These are phyloP conservation scores for Pyrenophora seminiperda DNA, from an alignment of 2,329 filamentous ascomycete genomes.

Conservation along the genomic window DNA sequence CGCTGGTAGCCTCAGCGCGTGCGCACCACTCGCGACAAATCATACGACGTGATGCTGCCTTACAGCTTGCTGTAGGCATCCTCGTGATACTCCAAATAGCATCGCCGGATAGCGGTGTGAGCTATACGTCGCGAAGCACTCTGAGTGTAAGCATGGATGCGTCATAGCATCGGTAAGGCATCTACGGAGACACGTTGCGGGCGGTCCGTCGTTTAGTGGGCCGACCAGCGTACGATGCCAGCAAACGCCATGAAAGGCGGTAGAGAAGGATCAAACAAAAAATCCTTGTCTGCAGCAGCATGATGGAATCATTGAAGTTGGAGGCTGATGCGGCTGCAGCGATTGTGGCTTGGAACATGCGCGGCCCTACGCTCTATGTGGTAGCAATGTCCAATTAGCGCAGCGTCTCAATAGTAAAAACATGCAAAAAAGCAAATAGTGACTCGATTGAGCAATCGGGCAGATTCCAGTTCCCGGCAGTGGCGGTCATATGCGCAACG, in stretches of 20 bases:
- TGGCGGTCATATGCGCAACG: slow-evolving; percentile 1
- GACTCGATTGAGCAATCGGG: slow-evolving; percentile 10
- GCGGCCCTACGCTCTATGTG: slow-evolving; percentile 7
- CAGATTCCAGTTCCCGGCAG: not conserved
- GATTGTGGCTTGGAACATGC: slow-evolving; percentile 8
- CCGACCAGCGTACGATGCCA: slow-evolving; percentile 17
- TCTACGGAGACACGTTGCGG: slow-evolving; percentile 25
- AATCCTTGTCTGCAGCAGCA: not conserved
- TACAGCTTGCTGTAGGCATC: slow-evolving; percentile 1
- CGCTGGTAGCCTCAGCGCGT: slow-evolving; percentile 14
- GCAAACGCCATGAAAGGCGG: slow-evolving; percentile 10
- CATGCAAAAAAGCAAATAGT: slow-evolving; percentile 4
- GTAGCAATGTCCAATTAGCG: slow-evolving; percentile 8
- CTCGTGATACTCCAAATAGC: slow-evolving; percentile 13
- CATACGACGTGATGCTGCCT: slow-evolving; percentile 7
- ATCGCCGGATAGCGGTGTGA: slow-evolving; percentile 21
- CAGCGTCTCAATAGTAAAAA: not conserved
- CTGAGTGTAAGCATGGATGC: slow-evolving; percentile 12
- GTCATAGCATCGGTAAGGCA: slow-evolving; percentile 14
- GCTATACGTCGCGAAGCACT: slow-evolving; percentile 4
- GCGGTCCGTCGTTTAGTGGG: slow-evolving; percentile 20
- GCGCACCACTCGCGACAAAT: slow-evolving; percentile 11
- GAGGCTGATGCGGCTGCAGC: slow-evolving; percentile 9
- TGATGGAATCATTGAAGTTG: not conserved
- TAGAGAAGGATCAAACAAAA: slow-evolving; percentile 1